Conservation (phyloP, 331 rosid species). For the Cydonia oblonga region DNA sequence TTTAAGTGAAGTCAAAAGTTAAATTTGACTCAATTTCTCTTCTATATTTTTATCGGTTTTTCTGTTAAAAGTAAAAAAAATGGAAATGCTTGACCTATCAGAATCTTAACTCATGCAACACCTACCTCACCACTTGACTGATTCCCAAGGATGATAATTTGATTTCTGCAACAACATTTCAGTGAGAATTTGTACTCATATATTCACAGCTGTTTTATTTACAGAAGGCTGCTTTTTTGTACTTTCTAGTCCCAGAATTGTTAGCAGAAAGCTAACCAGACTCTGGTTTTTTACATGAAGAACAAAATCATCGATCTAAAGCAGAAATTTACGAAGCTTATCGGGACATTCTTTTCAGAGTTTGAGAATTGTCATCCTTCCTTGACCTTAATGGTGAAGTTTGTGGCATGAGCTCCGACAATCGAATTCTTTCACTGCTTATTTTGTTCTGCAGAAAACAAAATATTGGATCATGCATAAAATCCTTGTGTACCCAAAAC, state of each 20-base stretch:
- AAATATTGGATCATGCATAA: background rate
- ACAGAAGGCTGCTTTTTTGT: too few relatives aligned
- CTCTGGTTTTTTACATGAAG: background rate
- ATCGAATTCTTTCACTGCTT: constrained; percentile 46
- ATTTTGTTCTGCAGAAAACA: constrained; percentile 44
- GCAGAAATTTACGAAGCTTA: constrained; percentile 55
- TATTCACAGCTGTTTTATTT: constrained; percentile 18
- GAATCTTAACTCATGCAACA: background rate
- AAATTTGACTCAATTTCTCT: background rate
- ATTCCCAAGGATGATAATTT: too few relatives aligned
- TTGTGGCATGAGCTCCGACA: constrained; percentile 58
- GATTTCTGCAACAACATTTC: background rate
- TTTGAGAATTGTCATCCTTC: constrained; percentile 39
- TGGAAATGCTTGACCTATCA: too few relatives aligned
- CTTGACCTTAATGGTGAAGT: constrained; percentile 46
- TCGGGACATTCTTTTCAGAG: constrained; percentile 41
- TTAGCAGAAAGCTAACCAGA: constrained; percentile 16
- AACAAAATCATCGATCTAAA: constrained; percentile 52
- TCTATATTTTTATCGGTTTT: background rate
- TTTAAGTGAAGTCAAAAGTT: background rate
- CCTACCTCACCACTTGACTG: background rate
- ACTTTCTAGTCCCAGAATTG: background rate
- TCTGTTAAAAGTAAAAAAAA: too few relatives aligned
- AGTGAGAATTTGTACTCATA: too few relatives aligned
- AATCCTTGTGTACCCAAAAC: background rate